These are phyloP conservation scores for Crotalaria pallida DNA, from an alignment of 306 rosid genomes.

Conservation along the genomic window DNA sequence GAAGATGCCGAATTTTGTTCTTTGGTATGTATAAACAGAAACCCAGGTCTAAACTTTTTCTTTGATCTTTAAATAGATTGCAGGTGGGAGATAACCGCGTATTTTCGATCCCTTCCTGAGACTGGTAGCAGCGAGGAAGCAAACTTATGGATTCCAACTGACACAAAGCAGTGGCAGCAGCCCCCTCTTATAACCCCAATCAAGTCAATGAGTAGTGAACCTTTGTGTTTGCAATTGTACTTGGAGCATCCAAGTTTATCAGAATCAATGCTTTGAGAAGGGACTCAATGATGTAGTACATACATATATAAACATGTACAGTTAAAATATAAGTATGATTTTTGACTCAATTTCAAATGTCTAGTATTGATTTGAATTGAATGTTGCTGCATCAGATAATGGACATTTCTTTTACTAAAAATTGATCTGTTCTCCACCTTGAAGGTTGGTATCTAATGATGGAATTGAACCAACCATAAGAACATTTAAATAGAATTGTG, in stretches of 20 bases:
- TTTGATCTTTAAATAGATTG: conserved; percentile 33
- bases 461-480: background rate
- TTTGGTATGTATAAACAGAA: background rate
- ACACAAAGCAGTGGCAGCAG: conserved; percentile 78
- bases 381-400: background rate
- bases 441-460: background rate
- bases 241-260: conserved; percentile 71
- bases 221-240: conserved; percentile 72
- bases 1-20: conserved; percentile 17
- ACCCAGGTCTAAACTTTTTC: background rate
- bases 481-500: background rate
- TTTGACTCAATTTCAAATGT: background rate
- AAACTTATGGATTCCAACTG: conserved; percentile 67
- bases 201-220: conserved; percentile 61
- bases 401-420: background rate
- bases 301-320: conserved; percentile 6
- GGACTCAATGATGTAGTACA: conserved; percentile 4
- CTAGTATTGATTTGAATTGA: background rate
- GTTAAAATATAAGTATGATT: background rate
- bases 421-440: background rate
- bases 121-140: conserved; percentile 52
- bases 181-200: conserved; percentile 71
- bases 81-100: conserved; percentile 82
- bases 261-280: conserved; percentile 43
- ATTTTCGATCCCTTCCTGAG: conserved; percentile 59